Evolutionary conservation across 176 grass and related monocot genomes (phyloP).

Genomic region (Carex scoparia): DNA sequence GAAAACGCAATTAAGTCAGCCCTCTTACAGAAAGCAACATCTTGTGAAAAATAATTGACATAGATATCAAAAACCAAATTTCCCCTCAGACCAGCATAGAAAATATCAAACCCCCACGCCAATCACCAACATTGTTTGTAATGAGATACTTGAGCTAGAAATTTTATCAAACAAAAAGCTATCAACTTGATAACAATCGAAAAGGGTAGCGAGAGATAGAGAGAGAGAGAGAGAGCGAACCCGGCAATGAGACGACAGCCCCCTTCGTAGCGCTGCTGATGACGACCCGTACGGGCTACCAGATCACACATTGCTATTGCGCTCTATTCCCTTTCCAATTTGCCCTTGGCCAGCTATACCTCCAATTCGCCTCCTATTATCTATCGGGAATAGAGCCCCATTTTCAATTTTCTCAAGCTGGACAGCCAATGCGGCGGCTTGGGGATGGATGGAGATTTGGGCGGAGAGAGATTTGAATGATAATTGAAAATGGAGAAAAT

Average conservation of each 20-base stretch:
- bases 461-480: slow-evolving; percentile 26
- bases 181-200: not conserved
- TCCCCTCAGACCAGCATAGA: not conserved
- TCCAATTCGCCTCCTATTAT: not conserved
- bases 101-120: not conserved
- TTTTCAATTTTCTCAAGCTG: not conserved
- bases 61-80: not conserved
- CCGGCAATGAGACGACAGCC: slow-evolving; percentile 82
- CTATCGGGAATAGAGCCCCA: slow-evolving; percentile 22
- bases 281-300: slow-evolving; percentile 93
- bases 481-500: slow-evolving; percentile 4
- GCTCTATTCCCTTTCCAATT: not conserved
- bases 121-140: not conserved
- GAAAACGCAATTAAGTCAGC: not conserved
- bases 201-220: not conserved
- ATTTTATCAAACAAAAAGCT: slow-evolving; percentile 18
- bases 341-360: not conserved
- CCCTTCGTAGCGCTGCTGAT: slow-evolving; percentile 96
- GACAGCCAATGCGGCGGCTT: slow-evolving; percentile 15
- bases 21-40: slow-evolving; percentile 21
- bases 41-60: not conserved
- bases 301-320: slow-evolving; percentile 78
- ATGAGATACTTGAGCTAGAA: not conserved
- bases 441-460: slow-evolving; percentile 19
- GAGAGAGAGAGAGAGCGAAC: slow-evolving; percentile 22